Percentiles rank a stretch among this genome's conserved stretches.
These are phyloP conservation scores for Lichtheimia hyalospora DNA, from an alignment of 371 early-diverging fungal genomes.

Conservation along the genomic window DNA sequence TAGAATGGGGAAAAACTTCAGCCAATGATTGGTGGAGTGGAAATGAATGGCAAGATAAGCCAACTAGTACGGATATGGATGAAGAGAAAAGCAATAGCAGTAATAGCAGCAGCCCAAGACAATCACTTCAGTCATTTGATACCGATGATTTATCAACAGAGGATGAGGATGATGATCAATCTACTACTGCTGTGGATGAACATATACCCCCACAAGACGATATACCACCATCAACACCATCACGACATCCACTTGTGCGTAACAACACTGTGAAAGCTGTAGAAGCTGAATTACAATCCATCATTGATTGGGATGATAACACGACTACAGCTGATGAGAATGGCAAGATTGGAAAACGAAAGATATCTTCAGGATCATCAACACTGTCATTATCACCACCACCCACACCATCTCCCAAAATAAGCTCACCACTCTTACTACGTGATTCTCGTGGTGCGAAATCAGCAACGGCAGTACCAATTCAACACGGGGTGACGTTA, in stretches of 20 bases:
- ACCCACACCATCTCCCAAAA: not conserved
- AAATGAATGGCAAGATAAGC: constrained; percentile 11
- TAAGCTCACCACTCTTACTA: constrained; percentile 16
- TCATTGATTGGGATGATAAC: constrained; percentile 43
- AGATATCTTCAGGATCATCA: constrained; percentile 2
- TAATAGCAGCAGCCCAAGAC: not conserved
- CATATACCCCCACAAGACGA: not conserved
- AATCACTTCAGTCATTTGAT: constrained; percentile 16
- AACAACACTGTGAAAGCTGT: constrained; percentile 60
- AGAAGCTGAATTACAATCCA: constrained; percentile 59
- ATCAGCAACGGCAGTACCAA: constrained; percentile 37
- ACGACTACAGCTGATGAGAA: constrained; percentile 10
- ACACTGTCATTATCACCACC: not conserved
- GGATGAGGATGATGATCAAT: not conserved
- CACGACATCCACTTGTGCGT: constrained; percentile 23
- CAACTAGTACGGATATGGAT: constrained; percentile 1
- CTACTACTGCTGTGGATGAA: not conserved
- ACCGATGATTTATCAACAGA: constrained; percentile 13
- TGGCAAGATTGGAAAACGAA: constrained; percentile 2
- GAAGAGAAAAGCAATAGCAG: not conserved
- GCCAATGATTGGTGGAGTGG: constrained; percentile 20
- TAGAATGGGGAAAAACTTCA: constrained; percentile 27
- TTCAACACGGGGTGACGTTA: constrained; percentile 26
- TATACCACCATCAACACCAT: not conserved
- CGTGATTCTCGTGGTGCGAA: constrained; percentile 24